phyloP scores from a whole-genome alignment of 208 protist genomes.

The Porcisia deanei region DNA sequence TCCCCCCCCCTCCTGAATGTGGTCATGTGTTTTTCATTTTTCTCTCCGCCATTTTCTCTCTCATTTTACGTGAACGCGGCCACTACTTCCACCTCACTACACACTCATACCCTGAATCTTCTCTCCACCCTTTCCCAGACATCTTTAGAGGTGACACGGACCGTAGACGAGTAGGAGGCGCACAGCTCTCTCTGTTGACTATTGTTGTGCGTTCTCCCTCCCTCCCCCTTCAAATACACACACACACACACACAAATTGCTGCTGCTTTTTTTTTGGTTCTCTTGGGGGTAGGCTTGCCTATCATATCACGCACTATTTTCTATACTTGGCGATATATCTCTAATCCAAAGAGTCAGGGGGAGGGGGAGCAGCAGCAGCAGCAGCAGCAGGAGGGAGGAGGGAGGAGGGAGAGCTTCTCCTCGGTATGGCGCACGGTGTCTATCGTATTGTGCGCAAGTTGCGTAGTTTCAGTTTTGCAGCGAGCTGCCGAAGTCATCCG shows the following conservation, averaged over 20 bases:
- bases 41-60: neutral
- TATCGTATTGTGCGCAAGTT: conserved; percentile 38
- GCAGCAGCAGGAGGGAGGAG: neutral
- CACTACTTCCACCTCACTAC: neutral
- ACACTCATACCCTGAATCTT: neutral
- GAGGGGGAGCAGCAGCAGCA: too few species aligned
- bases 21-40: neutral
- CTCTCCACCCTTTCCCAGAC: neutral
- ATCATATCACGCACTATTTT: too few species aligned
- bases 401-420: neutral
- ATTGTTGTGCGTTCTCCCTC: neutral
- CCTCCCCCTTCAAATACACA: neutral
- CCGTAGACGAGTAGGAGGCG: neutral
- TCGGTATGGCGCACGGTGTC: conserved; percentile 16
- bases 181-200: neutral
- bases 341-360: too few species aligned
- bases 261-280: neutral
- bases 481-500: conserved; percentile 51
- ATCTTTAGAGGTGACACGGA: conserved; percentile 1
- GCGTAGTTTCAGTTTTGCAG: conserved; percentile 61
- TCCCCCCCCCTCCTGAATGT: neutral
- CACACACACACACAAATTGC: neutral
- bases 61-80: neutral
- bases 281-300: neutral
- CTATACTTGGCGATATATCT: too few species aligned